Conservation (phyloP, 495 filamentous ascomycete genomes). For the Penicillium cataractarum region DNA sequence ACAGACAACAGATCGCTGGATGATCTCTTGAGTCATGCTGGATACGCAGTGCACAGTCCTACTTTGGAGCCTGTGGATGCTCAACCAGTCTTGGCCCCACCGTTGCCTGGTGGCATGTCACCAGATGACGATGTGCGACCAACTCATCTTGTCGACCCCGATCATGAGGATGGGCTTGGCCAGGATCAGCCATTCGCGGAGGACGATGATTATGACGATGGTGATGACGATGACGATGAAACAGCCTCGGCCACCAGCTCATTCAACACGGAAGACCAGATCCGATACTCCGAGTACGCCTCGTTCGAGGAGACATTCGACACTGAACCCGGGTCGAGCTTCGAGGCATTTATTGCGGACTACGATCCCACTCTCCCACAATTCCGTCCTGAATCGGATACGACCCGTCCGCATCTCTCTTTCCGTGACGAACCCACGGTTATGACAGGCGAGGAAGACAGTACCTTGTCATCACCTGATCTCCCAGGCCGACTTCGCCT, state of each 20-base stretch:
- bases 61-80: slow-evolving; percentile 21
- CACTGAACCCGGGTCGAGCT: slow-evolving; percentile 16
- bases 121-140: slow-evolving; percentile 34
- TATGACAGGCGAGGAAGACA: slow-evolving; percentile 3
- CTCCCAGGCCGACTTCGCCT: slow-evolving; percentile 37
- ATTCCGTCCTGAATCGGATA: slow-evolving; percentile 58
- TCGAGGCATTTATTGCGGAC: slow-evolving; percentile 23
- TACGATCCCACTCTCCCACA: slow-evolving; percentile 74
- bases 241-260: slow-evolving; percentile 22
- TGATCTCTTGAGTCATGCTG: slow-evolving; percentile 53
- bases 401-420: slow-evolving; percentile 21
- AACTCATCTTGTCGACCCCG: slow-evolving; percentile 30
- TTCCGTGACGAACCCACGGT: slow-evolving; percentile 16
- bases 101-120: slow-evolving; percentile 18
- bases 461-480: slow-evolving; percentile 17
- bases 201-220: slow-evolving; percentile 17
- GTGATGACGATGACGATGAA: slow-evolving; percentile 25
- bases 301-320: slow-evolving; percentile 22
- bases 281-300: slow-evolving; percentile 19
- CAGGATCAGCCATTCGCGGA: slow-evolving; percentile 18
- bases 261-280: slow-evolving; percentile 17
- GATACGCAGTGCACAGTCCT: slow-evolving; percentile 48
- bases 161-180: slow-evolving; percentile 18
- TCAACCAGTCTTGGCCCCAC: slow-evolving; percentile 32
- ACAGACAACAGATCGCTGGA: slow-evolving; percentile 40